phyloP scores from a whole-genome alignment of 2,329 filamentous ascomycete species.

The Cephalotrichum gorgonifer region DNA sequence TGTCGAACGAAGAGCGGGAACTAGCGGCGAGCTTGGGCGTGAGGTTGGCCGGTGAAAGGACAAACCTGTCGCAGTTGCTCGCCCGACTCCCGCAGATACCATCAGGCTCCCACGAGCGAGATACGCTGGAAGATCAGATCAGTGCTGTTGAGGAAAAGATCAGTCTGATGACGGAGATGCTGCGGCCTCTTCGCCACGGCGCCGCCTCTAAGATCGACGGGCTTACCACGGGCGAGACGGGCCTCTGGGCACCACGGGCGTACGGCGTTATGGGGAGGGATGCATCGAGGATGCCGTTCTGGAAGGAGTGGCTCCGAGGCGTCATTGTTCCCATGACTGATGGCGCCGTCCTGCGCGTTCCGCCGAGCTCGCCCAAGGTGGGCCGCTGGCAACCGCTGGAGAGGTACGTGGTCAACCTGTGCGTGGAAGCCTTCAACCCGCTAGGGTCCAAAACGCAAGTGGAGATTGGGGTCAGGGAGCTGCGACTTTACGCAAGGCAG shows the following conservation, averaged over 20 bases:
- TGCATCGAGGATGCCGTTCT: slow-evolving; percentile 74
- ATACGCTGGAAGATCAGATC: slow-evolving; percentile 85
- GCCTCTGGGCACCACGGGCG: slow-evolving; percentile 87
- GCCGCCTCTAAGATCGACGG: slow-evolving; percentile 97
- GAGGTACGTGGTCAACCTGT: slow-evolving; percentile 93
- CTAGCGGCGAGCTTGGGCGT: slow-evolving; percentile 85
- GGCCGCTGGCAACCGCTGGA: slow-evolving; percentile 95
- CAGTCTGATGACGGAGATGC: slow-evolving; percentile 86
- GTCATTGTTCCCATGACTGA: slow-evolving; percentile 94
- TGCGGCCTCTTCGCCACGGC: slow-evolving; percentile 84
- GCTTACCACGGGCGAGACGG: slow-evolving; percentile 87
- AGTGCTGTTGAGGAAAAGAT: slow-evolving; percentile 97
- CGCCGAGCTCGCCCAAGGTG: slow-evolving; percentile 78
- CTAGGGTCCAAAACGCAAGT: slow-evolving; percentile 92
- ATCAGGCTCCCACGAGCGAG: slow-evolving; percentile 72
- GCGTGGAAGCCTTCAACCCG: slow-evolving; percentile 86
- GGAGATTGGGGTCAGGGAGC: slow-evolving; percentile 78
- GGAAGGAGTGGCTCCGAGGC: slow-evolving; percentile 97
- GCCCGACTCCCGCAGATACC: slow-evolving; percentile 70
- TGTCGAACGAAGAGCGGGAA: slow-evolving; percentile 86
- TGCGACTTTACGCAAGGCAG: slow-evolving; percentile 85
- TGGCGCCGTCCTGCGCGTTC: slow-evolving; percentile 70
- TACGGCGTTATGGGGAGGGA: slow-evolving; percentile 90
- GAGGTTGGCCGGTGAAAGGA: slow-evolving; percentile 75
- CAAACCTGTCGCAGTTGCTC: slow-evolving; percentile 79